These are phyloP conservation scores for Saccharum officinarum DNA, from an alignment of 176 grass and related monocot species.

Conservation along the genomic window DNA sequence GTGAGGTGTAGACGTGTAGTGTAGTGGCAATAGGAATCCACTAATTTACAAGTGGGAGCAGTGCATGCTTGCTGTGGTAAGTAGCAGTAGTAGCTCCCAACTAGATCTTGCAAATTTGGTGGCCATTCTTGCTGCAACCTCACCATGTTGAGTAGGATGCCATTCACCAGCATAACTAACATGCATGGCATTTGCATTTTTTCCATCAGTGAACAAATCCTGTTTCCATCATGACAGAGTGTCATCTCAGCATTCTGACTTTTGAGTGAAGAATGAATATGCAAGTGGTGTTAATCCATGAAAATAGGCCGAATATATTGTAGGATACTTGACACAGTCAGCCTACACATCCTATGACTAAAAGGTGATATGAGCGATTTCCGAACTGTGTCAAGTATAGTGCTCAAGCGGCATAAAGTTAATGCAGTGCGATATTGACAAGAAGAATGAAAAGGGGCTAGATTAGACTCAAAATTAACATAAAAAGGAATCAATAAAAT, in stretches of 20 bases:
- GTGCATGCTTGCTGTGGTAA: constrained; percentile 5
- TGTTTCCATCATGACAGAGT: constrained; percentile 7
- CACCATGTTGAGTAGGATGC: constrained; percentile 41
- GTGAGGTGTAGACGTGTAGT: constrained; percentile 26
- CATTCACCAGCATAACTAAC: constrained; percentile 17
- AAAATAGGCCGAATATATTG: not conserved
- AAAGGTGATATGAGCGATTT: not conserved
- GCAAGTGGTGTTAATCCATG: not conserved
- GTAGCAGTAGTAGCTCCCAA: constrained; percentile 31
- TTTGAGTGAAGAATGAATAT: constrained; percentile 22
- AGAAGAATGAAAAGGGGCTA: not conserved
- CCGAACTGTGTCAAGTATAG: not conserved
- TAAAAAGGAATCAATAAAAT: not conserved
- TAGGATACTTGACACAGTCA: not conserved
- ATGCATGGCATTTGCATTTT: constrained; percentile 19
- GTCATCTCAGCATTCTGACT: constrained; percentile 21
- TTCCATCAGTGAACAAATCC: not conserved
- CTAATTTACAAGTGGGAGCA: constrained; percentile 36
- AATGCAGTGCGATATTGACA: not conserved
- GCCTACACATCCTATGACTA: not conserved
- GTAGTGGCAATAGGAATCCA: constrained; percentile 32
- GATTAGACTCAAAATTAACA: not conserved
- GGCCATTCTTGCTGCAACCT: constrained; percentile 39
- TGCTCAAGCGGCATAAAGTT: not conserved
- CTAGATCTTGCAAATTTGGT: constrained; percentile 34